phyloP scores from a whole-genome alignment of 2,329 filamentous ascomycete genomes.

The Xylaria sp. region DNA sequence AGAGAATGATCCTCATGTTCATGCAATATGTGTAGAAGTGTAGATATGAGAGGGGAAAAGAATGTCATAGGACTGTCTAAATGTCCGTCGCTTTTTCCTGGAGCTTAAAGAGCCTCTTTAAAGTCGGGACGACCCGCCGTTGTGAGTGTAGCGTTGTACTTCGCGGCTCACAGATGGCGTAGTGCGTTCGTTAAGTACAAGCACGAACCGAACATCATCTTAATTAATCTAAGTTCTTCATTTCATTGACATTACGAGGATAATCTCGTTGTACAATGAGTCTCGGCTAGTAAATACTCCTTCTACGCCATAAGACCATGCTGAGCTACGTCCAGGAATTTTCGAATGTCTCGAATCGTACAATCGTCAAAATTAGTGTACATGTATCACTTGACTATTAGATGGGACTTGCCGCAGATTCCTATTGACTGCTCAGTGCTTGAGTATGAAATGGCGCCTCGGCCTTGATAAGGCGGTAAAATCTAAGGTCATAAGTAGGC shows the following conservation, averaged over 20 bases:
- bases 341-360: background rate
- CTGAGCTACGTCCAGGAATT: background rate
- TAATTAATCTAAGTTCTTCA: background rate
- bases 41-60: background rate
- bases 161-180: background rate
- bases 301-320: background rate
- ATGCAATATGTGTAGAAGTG: background rate
- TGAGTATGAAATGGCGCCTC: too few relatives aligned
- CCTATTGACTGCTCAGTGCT: background rate
- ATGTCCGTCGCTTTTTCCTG: background rate
- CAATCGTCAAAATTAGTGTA: background rate
- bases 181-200: background rate
- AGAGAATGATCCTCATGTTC: conserved; percentile 22
- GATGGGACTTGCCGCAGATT: background rate
- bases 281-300: background rate
- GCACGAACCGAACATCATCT: background rate
- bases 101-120: conserved; percentile 14
- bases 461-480: too few relatives aligned
- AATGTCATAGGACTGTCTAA: background rate
- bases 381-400: background rate
- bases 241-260: background rate
- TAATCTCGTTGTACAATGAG: background rate
- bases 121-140: background rate
- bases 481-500: too few relatives aligned
- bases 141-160: conserved; percentile 8